Conservation (phyloP, 2,329 filamentous ascomycete species). For the Cucurbitaria berberidis region DNA sequence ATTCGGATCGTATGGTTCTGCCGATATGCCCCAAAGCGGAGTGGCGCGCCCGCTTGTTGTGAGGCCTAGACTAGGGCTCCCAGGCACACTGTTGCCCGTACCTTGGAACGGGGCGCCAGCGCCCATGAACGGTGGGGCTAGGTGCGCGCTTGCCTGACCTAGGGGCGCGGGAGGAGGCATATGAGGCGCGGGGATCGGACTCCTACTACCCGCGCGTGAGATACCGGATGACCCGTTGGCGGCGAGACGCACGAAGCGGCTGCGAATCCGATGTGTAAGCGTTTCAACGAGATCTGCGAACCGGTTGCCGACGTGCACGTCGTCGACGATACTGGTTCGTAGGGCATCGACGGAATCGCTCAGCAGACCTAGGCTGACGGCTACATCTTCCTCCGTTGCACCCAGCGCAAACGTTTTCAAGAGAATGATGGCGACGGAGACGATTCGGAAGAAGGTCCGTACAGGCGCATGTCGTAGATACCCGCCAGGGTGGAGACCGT, state of each 20-base stretch:
- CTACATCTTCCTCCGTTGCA: constrained; percentile 77
- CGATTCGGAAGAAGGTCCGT: constrained; percentile 84
- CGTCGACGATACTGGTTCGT: constrained; percentile 79
- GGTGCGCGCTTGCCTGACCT: constrained; percentile 18
- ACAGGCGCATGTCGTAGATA: constrained; percentile 85
- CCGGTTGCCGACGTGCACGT: constrained; percentile 82
- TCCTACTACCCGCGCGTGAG: constrained; percentile 41
- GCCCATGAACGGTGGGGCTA: constrained; percentile 22
- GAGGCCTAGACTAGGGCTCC: constrained; percentile 34
- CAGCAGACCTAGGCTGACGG: constrained; percentile 75
- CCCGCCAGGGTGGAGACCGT: constrained; percentile 74
- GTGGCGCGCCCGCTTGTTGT: constrained; percentile 42
- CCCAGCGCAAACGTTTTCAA: constrained; percentile 84
- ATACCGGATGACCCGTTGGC: constrained; percentile 54
- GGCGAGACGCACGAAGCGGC: constrained; percentile 69
- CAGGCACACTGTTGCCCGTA: constrained; percentile 31
- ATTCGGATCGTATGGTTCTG: constrained; percentile 53
- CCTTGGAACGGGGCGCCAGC: constrained; percentile 19
- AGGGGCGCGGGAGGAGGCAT: constrained; percentile 41
- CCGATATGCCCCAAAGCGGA: constrained; percentile 53
- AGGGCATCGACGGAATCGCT: constrained; percentile 76
- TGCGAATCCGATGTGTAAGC: constrained; percentile 74
- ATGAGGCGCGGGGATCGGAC: constrained; percentile 37
- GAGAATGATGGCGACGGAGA: constrained; percentile 83
- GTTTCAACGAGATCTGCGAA: constrained; percentile 85